These are phyloP conservation scores for Cicer chorassanicum DNA, from an alignment of 306 rosid species.

Conservation along the genomic window DNA sequence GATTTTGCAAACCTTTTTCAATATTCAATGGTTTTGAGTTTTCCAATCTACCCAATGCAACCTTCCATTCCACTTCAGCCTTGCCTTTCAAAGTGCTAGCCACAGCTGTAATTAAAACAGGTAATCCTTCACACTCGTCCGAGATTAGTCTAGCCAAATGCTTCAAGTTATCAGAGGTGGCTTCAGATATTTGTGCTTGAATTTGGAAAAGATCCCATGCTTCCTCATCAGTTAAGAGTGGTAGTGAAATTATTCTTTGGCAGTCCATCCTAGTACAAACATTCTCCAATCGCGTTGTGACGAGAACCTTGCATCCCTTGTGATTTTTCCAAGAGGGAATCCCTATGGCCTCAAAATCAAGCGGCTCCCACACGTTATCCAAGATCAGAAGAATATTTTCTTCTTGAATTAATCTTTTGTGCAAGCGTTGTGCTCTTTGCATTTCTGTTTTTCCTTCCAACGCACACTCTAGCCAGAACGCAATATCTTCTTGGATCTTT, in stretches of 20 bases:
- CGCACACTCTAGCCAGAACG: accelerated
- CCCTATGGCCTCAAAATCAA: conserved; percentile 28
- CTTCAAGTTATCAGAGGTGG: background rate
- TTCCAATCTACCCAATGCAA: background rate
- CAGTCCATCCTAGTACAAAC: conserved; percentile 26
- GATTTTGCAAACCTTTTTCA: background rate
- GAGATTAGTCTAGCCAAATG: background rate
- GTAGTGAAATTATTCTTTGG: background rate
- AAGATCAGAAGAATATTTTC: conserved; percentile 35
- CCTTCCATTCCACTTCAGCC: background rate
- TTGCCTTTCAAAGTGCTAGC: conserved; percentile 10
- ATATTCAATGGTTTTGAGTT: background rate
- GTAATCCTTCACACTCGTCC: conserved; percentile 39
- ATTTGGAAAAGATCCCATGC: conserved; percentile 24
- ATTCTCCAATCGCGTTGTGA: background rate
- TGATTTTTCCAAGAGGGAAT: background rate
- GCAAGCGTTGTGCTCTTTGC: background rate
- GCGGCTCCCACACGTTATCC: conserved; percentile 38
- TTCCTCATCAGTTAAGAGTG: background rate
- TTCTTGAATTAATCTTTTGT: background rate
- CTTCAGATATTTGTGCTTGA: background rate
- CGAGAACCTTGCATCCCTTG: conserved; percentile 13
- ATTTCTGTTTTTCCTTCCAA: background rate
- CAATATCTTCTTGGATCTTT: conserved; percentile 38
- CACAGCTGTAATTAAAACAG: conserved; percentile 35